Percentiles rank a stretch among this genome's conserved stretches.
These are phyloP conservation scores for Eleusine coracana DNA, from an alignment of 176 grass and related monocot species.

Conservation along the genomic window DNA sequence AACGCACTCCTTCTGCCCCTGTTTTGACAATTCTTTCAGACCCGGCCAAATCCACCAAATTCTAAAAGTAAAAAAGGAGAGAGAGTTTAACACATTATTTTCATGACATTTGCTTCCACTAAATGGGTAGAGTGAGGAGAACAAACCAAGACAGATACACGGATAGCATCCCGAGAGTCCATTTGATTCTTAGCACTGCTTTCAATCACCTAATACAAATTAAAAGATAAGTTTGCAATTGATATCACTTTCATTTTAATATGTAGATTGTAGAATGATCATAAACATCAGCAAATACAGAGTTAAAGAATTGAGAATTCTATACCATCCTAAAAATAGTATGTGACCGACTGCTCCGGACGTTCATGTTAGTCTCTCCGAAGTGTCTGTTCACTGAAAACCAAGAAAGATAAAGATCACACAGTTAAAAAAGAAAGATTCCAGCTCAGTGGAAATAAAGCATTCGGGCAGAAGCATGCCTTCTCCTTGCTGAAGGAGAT, in stretches of 20 bases:
- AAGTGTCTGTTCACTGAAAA: conserved; percentile 89
- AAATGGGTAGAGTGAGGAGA: background rate
- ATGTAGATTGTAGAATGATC: background rate
- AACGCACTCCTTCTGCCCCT: conserved; percentile 78
- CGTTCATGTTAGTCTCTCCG: conserved; percentile 95
- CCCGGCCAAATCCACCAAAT: conserved; percentile 93
- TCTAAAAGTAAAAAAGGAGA: conserved; percentile 56
- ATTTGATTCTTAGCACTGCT: conserved; percentile 65
- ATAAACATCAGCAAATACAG: background rate
- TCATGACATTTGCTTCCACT: conserved; percentile 4
- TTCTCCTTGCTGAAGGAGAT: conserved; percentile 85
- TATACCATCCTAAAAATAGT: conserved; percentile 98
- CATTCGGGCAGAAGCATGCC: conserved; percentile 40
- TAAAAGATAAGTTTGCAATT: background rate
- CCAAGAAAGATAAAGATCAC: conserved; percentile 8
- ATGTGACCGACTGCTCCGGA: conserved; percentile 81
- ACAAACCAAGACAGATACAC: conserved; percentile 87
- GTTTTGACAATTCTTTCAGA: conserved; percentile 93
- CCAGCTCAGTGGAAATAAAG: conserved; percentile 17
- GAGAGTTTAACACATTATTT: conserved; percentile 18
- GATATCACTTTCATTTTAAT: background rate
- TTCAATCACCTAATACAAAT: conserved; percentile 76
- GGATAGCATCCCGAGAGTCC: conserved; percentile 67
- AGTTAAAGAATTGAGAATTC: background rate
- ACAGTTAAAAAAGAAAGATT: background rate